Evolutionary conservation across 306 rosid species (phyloP), one percentile per base, ranked within the genome.

Genomic region (Prunus mongolica): DNA sequence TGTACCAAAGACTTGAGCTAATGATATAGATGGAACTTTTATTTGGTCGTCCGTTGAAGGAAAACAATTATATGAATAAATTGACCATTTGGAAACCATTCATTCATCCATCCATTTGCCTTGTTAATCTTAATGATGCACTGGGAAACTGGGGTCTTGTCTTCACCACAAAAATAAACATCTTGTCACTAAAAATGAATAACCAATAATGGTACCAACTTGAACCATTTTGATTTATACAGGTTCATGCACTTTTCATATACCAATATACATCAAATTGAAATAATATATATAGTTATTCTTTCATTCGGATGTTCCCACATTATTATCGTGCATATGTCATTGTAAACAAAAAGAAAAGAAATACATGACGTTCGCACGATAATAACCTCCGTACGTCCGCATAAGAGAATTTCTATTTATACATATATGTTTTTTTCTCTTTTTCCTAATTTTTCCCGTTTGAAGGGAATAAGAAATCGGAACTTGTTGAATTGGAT

Each of bases 181-280:
- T 5, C 65, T 4, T 60, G 19, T 12, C 63, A 22, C 15, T 25
- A 25, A 60, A 58, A 12, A 58, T 57, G 24, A 57, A 12, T 22
- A 57, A 22, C 28, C 63, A 22, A 57, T 57, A 57, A 57, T 22
- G 13, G 49, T 44, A 68, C 63, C 24, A 15, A 44, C 22, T 22
- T 28, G 45, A 66, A 67, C 52, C 76, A 77, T 28, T 44, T 38
- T 61, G 82, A 77, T 28, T 44, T 38, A 5, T 78, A 61, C 85
- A 77, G 57, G 82, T 82, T 82, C 85, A 77, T 73, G 82, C 76
- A 78, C 63, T 52, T 38, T 14, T 18, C 12, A 25, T 25, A 51
- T 8, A 24, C 63, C 30, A 57, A 57, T 20, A 4, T 2, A 11
- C 7, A 14, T 20, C 6, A 20, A 56, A 22, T 3, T 24, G 28